A percentile compares a stretch with the other conserved stretches of the same genome.
phyloP scores from a whole-genome alignment of 192 early-diverging fungal genomes.

The Mortierella hygrophila region DNA sequence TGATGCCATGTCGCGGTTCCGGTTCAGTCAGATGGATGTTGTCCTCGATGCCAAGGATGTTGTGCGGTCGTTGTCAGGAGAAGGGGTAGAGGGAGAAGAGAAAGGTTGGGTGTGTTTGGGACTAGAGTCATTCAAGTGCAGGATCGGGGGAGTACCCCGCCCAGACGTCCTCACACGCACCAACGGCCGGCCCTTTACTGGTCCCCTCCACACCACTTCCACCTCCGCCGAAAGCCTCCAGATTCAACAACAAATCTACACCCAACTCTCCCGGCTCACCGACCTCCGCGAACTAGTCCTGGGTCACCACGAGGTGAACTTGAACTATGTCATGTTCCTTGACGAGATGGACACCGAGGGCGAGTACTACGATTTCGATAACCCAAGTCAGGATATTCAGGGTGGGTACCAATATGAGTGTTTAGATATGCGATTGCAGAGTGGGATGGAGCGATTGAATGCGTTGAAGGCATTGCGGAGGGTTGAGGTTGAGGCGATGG shows the following conservation, averaged over 20 bases:
- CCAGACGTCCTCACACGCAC: neutral
- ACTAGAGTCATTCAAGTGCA: neutral
- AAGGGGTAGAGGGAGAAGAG: neutral
- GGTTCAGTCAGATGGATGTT: neutral
- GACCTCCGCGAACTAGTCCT: neutral
- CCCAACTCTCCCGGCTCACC: neutral
- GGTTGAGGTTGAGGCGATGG: neutral
- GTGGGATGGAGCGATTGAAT: neutral
- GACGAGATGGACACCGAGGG: slow-evolving; percentile 6
- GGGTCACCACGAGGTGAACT: neutral
- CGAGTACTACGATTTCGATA: slow-evolving; percentile 3
- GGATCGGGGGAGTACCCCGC: neutral
- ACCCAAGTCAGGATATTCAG: neutral
- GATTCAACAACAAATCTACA: neutral
- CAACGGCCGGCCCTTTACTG: neutral
- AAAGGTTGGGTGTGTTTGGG: neutral
- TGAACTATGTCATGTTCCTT: neutral
- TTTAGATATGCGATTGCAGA: neutral
- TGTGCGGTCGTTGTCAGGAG: neutral
- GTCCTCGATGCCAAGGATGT: neutral
- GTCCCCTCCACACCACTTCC: neutral
- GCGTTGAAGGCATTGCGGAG: neutral
- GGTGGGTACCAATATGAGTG: neutral
- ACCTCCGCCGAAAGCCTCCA: neutral
- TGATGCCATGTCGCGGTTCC: neutral